phyloP scores from a whole-genome alignment of 2,329 filamentous ascomycete species.

The Colletotrichum coccodes region DNA sequence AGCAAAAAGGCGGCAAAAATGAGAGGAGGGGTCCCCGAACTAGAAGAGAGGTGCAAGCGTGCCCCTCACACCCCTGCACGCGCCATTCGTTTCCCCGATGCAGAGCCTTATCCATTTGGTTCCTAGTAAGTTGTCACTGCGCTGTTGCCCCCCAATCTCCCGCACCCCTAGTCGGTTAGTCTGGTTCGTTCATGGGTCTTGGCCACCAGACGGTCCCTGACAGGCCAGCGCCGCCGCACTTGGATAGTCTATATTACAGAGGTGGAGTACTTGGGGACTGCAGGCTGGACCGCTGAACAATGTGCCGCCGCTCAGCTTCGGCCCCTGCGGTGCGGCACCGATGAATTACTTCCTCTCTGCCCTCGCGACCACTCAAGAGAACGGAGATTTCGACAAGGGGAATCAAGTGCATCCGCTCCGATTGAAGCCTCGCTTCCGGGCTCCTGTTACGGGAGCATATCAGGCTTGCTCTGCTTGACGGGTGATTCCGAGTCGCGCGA shows the following conservation, averaged over 20 bases:
- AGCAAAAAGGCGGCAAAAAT: conserved; percentile 11
- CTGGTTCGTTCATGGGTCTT: not conserved
- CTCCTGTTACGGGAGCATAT: not conserved
- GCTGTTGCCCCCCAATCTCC: not conserved
- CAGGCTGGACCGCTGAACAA: too few relatives aligned
- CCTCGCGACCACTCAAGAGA: not conserved
- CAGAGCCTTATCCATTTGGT: not conserved
- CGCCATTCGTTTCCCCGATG: not conserved
- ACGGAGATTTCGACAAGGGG: not conserved
- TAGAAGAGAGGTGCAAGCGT: not conserved
- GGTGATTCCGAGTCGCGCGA: not conserved
- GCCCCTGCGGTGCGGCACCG: too few relatives aligned
- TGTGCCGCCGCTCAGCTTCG: too few relatives aligned
- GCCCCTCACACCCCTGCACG: conserved; percentile 9
- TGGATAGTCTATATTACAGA: too few relatives aligned
- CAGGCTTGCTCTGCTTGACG: too few relatives aligned
- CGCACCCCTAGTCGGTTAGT: not conserved
- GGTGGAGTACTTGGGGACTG: too few relatives aligned
- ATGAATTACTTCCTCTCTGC: not conserved
- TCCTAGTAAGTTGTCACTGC: not conserved
- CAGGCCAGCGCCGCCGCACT: not conserved
- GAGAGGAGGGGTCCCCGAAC: conserved; percentile 12
- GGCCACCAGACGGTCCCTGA: not conserved
- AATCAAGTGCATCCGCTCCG: not conserved
- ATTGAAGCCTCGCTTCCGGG: not conserved